These are phyloP conservation scores for Cercospora nicotianae DNA, from an alignment of 2,329 filamentous ascomycete species.

Conservation along the genomic window DNA sequence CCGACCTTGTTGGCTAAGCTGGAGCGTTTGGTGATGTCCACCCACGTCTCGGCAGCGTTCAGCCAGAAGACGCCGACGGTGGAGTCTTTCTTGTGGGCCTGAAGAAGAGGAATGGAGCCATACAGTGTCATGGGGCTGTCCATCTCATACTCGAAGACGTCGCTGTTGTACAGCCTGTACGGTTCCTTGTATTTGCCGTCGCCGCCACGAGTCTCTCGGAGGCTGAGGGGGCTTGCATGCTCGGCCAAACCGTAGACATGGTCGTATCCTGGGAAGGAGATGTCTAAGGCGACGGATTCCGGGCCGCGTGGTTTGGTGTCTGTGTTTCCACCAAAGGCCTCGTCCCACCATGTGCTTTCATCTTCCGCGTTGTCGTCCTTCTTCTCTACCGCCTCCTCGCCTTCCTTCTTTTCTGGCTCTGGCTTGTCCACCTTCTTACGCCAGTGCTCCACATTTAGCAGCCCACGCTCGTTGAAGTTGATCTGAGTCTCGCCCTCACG, in stretches of 20 bases:
- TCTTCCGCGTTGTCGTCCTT: slow-evolving; percentile 56
- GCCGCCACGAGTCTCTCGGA: slow-evolving; percentile 87
- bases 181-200: slow-evolving; percentile 83
- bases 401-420: slow-evolving; percentile 58
- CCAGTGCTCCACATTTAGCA: slow-evolving; percentile 96
- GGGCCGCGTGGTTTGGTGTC: slow-evolving; percentile 94
- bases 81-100: slow-evolving; percentile 89
- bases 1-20: slow-evolving; percentile 72
- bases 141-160: slow-evolving; percentile 96
- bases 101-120: slow-evolving; percentile 96
- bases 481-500: slow-evolving; percentile 79
- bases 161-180: slow-evolving; percentile 91
- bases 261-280: slow-evolving; percentile 86
- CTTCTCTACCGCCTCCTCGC: slow-evolving; percentile 40
- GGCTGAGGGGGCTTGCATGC: slow-evolving; percentile 81
- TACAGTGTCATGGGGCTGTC: slow-evolving; percentile 99
- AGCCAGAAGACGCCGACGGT: slow-evolving; percentile 97
- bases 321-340: slow-evolving; percentile 91
- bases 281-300: slow-evolving; percentile 87
- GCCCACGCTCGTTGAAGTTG: slow-evolving; percentile 83
- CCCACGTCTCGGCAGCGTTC: slow-evolving; percentile 95
- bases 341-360: slow-evolving; percentile 97
- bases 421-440: slow-evolving; percentile 75
- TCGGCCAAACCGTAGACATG: slow-evolving; percentile 94
- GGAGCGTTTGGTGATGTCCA: slow-evolving; percentile 85